These are phyloP conservation scores for Apodospora peruviana DNA, from an alignment of 495 filamentous ascomycete genomes.

Conservation along the genomic window DNA sequence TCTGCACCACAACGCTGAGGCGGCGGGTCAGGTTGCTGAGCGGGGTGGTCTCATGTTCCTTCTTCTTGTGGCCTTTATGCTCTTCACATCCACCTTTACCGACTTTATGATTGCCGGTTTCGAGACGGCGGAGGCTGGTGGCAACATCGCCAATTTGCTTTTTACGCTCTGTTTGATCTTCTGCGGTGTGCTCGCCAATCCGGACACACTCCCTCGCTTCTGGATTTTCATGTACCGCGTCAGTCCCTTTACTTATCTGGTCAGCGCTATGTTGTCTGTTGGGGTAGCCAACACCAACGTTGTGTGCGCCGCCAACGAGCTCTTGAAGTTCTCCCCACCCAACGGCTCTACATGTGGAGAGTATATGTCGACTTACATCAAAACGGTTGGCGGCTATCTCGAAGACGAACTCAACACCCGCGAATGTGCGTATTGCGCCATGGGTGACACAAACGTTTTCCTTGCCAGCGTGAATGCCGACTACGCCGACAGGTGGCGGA, in stretches of 20 bases:
- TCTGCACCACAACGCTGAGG: conserved; percentile 61
- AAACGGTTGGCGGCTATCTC: conserved; percentile 47
- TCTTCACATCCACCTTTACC: conserved; percentile 67
- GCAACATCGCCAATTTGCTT: conserved; percentile 60
- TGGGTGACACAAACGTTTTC: conserved; percentile 58
- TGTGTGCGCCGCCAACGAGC: conserved; percentile 57
- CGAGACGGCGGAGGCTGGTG: conserved; percentile 59
- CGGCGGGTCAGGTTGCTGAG: conserved; percentile 48
- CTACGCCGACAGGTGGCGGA: conserved; percentile 59
- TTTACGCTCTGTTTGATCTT: conserved; percentile 67
- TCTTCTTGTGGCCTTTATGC: conserved; percentile 56
- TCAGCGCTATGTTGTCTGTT: conserved; percentile 57
- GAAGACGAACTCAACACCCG: conserved; percentile 42
- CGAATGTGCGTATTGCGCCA: conserved; percentile 57
- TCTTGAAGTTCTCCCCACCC: conserved; percentile 49
- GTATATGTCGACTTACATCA: conserved; percentile 52
- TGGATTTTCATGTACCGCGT: conserved; percentile 86
- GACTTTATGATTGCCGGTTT: conserved; percentile 65
- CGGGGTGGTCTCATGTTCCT: conserved; percentile 66
- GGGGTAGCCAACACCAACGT: conserved; percentile 55
- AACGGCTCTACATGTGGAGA: conserved; percentile 46
- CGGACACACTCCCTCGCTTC: conserved; percentile 58
- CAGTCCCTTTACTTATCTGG: conserved; percentile 68
- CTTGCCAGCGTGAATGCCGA: conserved; percentile 42
- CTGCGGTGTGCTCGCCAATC: conserved; percentile 66